These are phyloP conservation scores for Schizochytrium sp. DNA, from an alignment of 108 stramenopile genomes.

Conservation along the genomic window DNA sequence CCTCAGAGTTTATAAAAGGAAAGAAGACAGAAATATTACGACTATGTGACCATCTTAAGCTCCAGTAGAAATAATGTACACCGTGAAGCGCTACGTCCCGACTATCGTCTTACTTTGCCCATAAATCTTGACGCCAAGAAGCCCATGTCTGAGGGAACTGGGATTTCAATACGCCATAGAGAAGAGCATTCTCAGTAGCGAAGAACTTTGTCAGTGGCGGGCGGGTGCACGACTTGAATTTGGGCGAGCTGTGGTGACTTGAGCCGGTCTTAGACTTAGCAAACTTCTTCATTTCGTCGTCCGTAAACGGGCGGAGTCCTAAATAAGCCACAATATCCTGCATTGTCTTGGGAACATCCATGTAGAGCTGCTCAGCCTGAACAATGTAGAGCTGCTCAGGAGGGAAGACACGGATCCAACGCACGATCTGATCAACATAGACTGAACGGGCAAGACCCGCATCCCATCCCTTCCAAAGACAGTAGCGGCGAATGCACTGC, in stretches of 20 bases:
- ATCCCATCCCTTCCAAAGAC: background rate
- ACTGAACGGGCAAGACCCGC: background rate
- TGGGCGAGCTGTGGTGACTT: background rate
- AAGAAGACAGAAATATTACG: too few relatives aligned
- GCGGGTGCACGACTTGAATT: background rate
- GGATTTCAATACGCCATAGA: background rate
- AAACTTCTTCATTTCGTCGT: background rate
- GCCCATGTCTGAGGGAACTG: background rate
- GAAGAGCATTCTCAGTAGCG: background rate
- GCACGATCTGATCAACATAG: slow-evolving; percentile 33
- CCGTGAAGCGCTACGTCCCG: background rate
- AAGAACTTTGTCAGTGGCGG: background rate
- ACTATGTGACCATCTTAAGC: too few relatives aligned
- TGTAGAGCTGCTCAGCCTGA: background rate
- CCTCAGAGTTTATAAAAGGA: too few relatives aligned
- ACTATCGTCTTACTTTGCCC: background rate
- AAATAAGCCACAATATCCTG: background rate
- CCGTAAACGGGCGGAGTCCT: background rate
- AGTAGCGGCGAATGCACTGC: background rate
- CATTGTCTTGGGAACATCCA: background rate
- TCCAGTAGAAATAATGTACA: too few relatives aligned
- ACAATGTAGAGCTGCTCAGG: background rate
- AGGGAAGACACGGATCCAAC: slow-evolving; percentile 3
- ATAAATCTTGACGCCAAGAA: background rate
- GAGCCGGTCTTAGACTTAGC: background rate